phyloP scores from a whole-genome alignment of 1,139 yeast genomes.

The Kodamaea anthophila region DNA sequence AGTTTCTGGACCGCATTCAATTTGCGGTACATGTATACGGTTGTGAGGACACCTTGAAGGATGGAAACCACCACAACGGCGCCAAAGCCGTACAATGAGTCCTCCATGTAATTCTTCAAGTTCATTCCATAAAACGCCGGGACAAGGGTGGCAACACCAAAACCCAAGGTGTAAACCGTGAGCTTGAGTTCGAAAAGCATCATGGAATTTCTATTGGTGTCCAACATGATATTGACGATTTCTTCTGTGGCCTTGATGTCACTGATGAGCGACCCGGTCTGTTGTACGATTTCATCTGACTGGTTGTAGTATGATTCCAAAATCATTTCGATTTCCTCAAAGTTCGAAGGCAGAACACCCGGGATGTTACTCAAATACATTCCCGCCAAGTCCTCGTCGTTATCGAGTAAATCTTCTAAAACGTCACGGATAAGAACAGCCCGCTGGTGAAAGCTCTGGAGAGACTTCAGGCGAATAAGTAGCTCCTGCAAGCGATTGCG shows the following conservation, averaged over 20 bases:
- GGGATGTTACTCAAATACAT: conserved; percentile 61
- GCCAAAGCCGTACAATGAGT: conserved; percentile 59
- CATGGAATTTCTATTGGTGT: conserved; percentile 88
- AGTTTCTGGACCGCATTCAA: conserved; percentile 54
- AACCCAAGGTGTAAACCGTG: conserved; percentile 79
- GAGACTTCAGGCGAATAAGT: conserved; percentile 72
- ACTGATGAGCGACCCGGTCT: conserved; percentile 73
- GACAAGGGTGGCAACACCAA: conserved; percentile 64
- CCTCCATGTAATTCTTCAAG: conserved; percentile 83
- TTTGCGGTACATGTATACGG: conserved; percentile 40
- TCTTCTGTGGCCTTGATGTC: conserved; percentile 95
- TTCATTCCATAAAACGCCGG: conserved; percentile 96
- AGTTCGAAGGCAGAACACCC: conserved; percentile 31
- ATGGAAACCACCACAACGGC: conserved; percentile 47
- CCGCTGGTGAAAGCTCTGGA: conserved; percentile 79
- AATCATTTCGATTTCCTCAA: conserved; percentile 81
- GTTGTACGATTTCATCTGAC: conserved; percentile 94
- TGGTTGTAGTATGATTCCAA: conserved; percentile 91
- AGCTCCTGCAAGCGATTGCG: conserved; percentile 74
- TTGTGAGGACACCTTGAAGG: conserved; percentile 40
- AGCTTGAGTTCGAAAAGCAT: conserved; percentile 85
- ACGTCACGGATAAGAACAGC: conserved; percentile 78
- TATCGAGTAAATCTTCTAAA: conserved; percentile 79
- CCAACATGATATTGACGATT: conserved; percentile 88
- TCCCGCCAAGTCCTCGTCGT: conserved; percentile 82